phyloP scores from a whole-genome alignment of 164 flowering plant species.

The Sextonia rubra region DNA sequence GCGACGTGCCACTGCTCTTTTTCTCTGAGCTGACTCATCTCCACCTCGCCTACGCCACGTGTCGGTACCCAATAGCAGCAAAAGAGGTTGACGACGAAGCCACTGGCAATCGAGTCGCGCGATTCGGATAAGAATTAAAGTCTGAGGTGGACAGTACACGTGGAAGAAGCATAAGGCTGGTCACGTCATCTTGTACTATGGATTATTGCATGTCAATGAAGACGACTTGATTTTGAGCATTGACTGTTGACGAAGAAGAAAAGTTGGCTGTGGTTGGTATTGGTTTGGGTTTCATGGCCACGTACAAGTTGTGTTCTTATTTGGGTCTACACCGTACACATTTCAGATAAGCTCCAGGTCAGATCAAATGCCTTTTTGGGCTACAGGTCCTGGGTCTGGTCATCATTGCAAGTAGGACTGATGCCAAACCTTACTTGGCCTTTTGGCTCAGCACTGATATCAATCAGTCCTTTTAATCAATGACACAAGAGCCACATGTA shows the following conservation, averaged over 20 bases:
- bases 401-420: too few species aligned
- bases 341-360: too few species aligned
- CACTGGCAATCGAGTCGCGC: neutral
- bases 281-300: neutral
- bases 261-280: neutral
- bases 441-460: too few species aligned
- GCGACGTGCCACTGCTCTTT: neutral
- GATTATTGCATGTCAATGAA: too few species aligned
- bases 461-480: too few species aligned
- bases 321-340: too few species aligned
- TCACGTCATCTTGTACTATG: neutral
- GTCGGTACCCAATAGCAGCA: neutral
- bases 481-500: too few species aligned
- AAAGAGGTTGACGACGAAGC: neutral
- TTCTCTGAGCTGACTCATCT: neutral
- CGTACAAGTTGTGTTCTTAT: neutral
- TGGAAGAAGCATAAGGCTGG: neutral
- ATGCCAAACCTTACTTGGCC: too few species aligned
- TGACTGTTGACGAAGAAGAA: neutral
- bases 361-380: too few species aligned
- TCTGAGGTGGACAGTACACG: neutral
- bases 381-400: too few species aligned
- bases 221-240: neutral
- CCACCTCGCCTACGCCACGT: neutral
- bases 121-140: neutral